Conservation (phyloP, 768 basidiomycete genomes). For the Steccherinum ochraceum region DNA sequence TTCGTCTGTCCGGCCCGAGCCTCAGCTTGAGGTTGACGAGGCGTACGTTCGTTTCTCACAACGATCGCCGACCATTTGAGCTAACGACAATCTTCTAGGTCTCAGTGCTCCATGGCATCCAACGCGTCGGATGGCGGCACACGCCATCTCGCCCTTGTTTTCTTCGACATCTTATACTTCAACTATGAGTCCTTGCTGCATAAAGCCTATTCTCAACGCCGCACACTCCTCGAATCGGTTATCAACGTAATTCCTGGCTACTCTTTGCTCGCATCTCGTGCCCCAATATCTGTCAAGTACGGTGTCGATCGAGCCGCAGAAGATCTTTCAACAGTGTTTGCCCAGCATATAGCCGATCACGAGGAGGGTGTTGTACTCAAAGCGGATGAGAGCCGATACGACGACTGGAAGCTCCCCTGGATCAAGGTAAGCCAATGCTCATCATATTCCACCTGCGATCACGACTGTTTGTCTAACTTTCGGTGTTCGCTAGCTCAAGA, state of each 20-base stretch:
- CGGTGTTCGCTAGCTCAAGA: conserved; percentile 55
- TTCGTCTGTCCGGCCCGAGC: background rate
- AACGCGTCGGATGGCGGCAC: conserved; percentile 28
- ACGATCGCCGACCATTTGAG: background rate
- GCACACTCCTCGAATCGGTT: conserved; percentile 52
- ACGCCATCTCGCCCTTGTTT: conserved; percentile 72
- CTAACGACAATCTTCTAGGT: conserved; percentile 7
- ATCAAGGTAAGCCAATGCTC: conserved; percentile 55
- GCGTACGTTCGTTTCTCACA: background rate
- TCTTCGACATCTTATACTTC: conserved; percentile 79
- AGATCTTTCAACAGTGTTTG: conserved; percentile 34
- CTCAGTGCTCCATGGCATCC: conserved; percentile 38
- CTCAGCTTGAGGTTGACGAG: conserved; percentile 5
- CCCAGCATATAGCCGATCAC: conserved; percentile 40
- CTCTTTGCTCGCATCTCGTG: conserved; percentile 45
- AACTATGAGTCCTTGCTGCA: conserved; percentile 54
- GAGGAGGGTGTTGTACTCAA: conserved; percentile 79
- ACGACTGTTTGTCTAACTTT: too few relatives aligned
- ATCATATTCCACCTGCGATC: background rate
- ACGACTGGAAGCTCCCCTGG: conserved; percentile 63
- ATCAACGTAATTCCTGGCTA: conserved; percentile 51
- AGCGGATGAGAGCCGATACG: conserved; percentile 61
- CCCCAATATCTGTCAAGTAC: background rate
- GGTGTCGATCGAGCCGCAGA: conserved; percentile 23
- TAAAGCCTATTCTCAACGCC: conserved; percentile 51